Evolutionary conservation across 2,329 filamentous ascomycete genomes (phyloP), one percentile per base, ranked within the genome.

Genomic region (Chaetomium olivaceum): DNA sequence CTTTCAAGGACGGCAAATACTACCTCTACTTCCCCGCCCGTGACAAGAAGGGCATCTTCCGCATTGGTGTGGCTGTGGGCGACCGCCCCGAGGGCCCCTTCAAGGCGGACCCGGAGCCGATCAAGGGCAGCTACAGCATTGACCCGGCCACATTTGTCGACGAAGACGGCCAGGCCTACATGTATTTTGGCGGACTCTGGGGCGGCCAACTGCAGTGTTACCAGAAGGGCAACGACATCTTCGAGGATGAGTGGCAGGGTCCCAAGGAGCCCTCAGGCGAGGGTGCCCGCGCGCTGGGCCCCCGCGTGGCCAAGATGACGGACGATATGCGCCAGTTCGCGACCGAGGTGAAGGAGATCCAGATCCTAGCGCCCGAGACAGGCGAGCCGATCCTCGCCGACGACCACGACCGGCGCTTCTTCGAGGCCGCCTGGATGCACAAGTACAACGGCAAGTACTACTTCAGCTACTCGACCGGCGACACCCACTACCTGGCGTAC

Each of bases 111-210:
- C 80, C 85, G 8, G 80, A 85, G 63, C 84, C 84, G 14, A 91
- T 93, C 73, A 74, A 80, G 59, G 90, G 89, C 1, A 89, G 85
- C 70, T 93, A 88, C 78, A 91, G 87, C 72, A 92, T 93, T 73
- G 91, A 93, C 74, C 91, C 91, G 0, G 90, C 91, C 14, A 83
- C 81, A 39, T 91, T 93, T 69, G 89, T 93, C 19, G 91, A 93
- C 74, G 75, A 85, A 54, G 85, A 89, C 70, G 85, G 81, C 11
- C 75, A 82, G 60, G 87, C 84, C 3, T 91, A 90, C 74, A 75
- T 91, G 50, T 93, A 92, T 77, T 92, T 93, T 71, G 91, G 91
- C 54, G 91, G 91, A 0, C 83, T 93, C 25, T 93, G 91, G 91
- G 91, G 91, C 65, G 91, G 91, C 0, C 91, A 93, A 77, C 79